These are phyloP conservation scores for Excoecaria agallocha DNA, from an alignment of 345 rosid genomes.

Conservation along the genomic window DNA sequence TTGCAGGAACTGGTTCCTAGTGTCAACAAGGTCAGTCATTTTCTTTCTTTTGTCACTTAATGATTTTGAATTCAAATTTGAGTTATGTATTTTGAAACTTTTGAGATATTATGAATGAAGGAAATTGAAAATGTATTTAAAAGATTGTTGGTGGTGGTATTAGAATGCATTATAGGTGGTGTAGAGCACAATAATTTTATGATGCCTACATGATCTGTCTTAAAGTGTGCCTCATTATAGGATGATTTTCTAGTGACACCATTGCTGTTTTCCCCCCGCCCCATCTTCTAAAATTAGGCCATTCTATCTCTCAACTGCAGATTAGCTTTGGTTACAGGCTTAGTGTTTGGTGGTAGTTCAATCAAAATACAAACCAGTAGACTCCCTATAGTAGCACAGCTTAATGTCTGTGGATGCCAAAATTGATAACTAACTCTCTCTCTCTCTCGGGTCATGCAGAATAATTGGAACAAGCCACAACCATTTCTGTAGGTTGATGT, in stretches of 20 bases:
- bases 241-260: background rate
- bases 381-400: too few relatives aligned
- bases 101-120: background rate
- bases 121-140: background rate
- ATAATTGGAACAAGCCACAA: too few relatives aligned
- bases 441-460: too few relatives aligned
- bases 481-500: too few relatives aligned
- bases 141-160: background rate
- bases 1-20: constrained; percentile 97
- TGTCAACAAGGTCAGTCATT: constrained; percentile 78
- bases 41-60: constrained; percentile 15
- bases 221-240: background rate
- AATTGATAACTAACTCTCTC: too few relatives aligned
- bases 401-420: too few relatives aligned
- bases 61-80: constrained; percentile 4
- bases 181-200: background rate
- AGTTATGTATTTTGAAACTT: background rate
- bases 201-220: background rate
- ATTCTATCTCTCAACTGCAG: background rate
- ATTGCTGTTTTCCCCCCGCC: background rate
- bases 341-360: background rate
- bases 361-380: too few relatives aligned
- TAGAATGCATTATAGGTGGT: background rate
- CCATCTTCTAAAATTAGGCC: background rate
- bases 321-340: background rate